Conservation (phyloP, 441 rosid genomes). For the Pelargonium australe region DNA sequence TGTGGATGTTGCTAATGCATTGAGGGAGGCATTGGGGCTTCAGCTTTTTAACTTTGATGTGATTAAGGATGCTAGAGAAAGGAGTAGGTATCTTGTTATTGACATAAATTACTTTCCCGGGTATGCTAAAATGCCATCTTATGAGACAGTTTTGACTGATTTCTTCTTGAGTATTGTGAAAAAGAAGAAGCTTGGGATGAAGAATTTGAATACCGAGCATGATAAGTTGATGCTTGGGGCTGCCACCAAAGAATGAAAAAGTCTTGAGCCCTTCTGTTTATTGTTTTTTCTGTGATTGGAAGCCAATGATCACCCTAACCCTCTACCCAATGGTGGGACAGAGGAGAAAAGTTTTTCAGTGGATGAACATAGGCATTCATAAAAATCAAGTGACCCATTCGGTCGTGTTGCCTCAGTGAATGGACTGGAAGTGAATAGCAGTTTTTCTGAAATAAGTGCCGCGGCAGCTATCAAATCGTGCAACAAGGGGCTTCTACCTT, state of each 20-base stretch:
- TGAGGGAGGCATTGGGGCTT: slow-evolving; percentile 48
- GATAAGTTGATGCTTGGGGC: background rate
- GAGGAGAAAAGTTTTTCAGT: background rate
- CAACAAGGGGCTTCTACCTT: background rate
- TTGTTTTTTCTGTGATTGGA: background rate
- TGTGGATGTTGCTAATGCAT: slow-evolving; percentile 42
- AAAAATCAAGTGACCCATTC: background rate
- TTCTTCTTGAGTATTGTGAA: slow-evolving; percentile 45
- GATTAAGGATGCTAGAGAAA: slow-evolving; percentile 55
- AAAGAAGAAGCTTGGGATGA: slow-evolving; percentile 15
- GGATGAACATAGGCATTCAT: background rate
- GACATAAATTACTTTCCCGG: slow-evolving; percentile 87
- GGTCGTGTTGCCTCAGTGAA: background rate
- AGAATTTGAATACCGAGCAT: too few species aligned
- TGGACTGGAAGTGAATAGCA: background rate
- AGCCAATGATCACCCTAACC: background rate
- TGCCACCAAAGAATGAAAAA: too few species aligned
- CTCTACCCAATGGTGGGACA: background rate
- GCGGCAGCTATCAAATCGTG: background rate
- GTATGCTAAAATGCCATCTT: slow-evolving; percentile 64
- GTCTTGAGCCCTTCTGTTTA: background rate
- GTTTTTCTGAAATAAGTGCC: background rate
- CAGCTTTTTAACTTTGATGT: slow-evolving; percentile 70
- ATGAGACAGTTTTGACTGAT: slow-evolving; percentile 54
- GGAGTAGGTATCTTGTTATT: slow-evolving; percentile 46